A percentile compares a stretch with the other conserved stretches of the same genome.
Evolutionary conservation across 495 filamentous ascomycete species (phyloP).

Genomic region (Pyrenula aspistea): DNA sequence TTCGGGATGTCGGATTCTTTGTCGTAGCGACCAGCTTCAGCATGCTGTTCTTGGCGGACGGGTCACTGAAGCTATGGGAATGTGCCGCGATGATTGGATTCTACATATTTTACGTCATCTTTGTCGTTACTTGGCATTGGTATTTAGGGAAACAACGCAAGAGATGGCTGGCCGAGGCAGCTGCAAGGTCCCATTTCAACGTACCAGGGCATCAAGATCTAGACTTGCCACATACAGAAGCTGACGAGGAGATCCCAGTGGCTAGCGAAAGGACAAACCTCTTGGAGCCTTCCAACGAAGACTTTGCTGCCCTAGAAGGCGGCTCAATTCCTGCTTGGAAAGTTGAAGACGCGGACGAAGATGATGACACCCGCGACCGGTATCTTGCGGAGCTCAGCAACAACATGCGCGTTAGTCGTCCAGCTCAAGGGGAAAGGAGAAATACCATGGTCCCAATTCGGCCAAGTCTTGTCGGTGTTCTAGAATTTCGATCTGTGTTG

Average conservation of each 20-base stretch:
- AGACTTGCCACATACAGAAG: slow-evolving; percentile 54
- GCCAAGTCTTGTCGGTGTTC: slow-evolving; percentile 81
- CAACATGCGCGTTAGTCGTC: slow-evolving; percentile 82
- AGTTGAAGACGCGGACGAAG: slow-evolving; percentile 46
- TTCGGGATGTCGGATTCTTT: slow-evolving; percentile 91
- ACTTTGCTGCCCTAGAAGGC: slow-evolving; percentile 64
- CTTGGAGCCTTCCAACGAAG: slow-evolving; percentile 36
- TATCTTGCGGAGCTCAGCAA: slow-evolving; percentile 74
- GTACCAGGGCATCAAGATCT: slow-evolving; percentile 56
- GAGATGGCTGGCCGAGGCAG: slow-evolving; percentile 48
- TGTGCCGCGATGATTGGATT: slow-evolving; percentile 81
- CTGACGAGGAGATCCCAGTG: slow-evolving; percentile 58
- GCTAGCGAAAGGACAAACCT: slow-evolving; percentile 39
- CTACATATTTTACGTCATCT: slow-evolving; percentile 80
- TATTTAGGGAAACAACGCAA: slow-evolving; percentile 49
- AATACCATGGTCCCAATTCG: slow-evolving; percentile 75
- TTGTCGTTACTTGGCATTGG: slow-evolving; percentile 92
- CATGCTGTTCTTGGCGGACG: slow-evolving; percentile 79
- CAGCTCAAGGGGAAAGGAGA: slow-evolving; percentile 46
- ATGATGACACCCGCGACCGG: slow-evolving; percentile 58
- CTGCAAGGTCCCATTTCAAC: slow-evolving; percentile 62
- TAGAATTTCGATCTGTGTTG: slow-evolving; percentile 88
- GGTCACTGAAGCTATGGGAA: slow-evolving; percentile 76
- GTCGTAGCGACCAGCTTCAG: slow-evolving; percentile 77
- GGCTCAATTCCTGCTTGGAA: slow-evolving; percentile 35